Base-by-base conservation (phyloP, 495 filamentous ascomycete species). In the Pyrenula massariospora region DNA sequence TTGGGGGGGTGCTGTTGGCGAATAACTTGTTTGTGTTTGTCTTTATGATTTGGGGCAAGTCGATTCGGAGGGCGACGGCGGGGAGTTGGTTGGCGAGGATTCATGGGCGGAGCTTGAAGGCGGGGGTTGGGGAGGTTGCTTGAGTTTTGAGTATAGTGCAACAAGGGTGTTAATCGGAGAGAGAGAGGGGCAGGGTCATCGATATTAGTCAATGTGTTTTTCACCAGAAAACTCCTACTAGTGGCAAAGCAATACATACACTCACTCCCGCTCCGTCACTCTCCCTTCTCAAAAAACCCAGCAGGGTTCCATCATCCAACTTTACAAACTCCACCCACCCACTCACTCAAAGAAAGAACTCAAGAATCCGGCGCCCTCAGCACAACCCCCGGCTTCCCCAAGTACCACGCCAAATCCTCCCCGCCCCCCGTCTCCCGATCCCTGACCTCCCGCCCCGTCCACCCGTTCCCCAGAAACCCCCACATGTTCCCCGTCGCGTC, bases 31-130 rank as follows among this genome's bases (percentile, higher is more conserved):
- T 66, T 21, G 57, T 85, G 22, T 52, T 81, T 15, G 59, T 79
- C 12, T 84, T 85, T 59, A 75, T 83, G 73, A 0, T 78, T 3
- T 78, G 68, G 64, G 81, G 82, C 12, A 85, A 84, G 69, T 69
- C 54, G 25, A 81, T 84, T 61, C 62, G 81, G 53, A 65, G 56
- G 15, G 74, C 67, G 52, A 81, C 78, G 63, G 62, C 71, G 1
- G 65, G 59, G 53, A 78, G 75, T 11, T 80, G 79, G 80, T 62
- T 85, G 54, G 76, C 36, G 65, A 61, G 48, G 71, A 65, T 56
- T 68, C 66, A 58, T 65, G 57, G 22, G 62, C 56, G 24, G 67
- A 64, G 53, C 63, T 63, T 54, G 63, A 52, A 25, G 66, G 51
- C 22, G 67, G 56, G 42, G 63, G 66, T 22, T 62, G 56, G 48